Evolutionary conservation across 805 yeast genomes (phyloP).

Genomic region (Pichia scutulata): DNA sequence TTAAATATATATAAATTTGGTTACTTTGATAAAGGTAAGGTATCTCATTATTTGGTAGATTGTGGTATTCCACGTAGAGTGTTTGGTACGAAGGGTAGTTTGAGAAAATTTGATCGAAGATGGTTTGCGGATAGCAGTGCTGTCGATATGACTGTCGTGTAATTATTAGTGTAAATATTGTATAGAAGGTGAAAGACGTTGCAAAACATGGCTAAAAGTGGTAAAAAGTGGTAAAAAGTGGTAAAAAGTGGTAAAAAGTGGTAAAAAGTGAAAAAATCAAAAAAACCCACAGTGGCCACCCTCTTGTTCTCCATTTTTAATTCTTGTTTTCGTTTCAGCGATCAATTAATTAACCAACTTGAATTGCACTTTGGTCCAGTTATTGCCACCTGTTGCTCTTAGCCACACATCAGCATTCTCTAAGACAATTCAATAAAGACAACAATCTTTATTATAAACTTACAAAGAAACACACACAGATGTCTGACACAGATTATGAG

Average conservation of each 20-base stretch:
- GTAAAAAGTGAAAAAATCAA: too few relatives aligned
- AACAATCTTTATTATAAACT: background rate
- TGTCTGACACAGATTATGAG: background rate
- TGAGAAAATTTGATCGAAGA: constrained; percentile 40
- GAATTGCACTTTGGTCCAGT: background rate
- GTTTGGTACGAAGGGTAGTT: constrained; percentile 32
- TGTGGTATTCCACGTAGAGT: constrained; percentile 61
- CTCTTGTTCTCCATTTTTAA: background rate
- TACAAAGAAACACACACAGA: background rate
- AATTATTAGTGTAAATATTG: background rate
- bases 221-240: too few relatives aligned
- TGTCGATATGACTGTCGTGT: constrained; percentile 4
- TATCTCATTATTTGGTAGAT: constrained; percentile 56
- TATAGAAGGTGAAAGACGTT: background rate
- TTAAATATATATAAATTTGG: constrained; percentile 54
- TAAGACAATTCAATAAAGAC: background rate
- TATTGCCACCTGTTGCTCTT: background rate
- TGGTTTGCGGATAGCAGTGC: constrained; percentile 7
- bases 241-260: too few relatives aligned
- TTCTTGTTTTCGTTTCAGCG: background rate
- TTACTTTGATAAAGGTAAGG: constrained; percentile 38
- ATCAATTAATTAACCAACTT: background rate
- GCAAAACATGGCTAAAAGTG: background rate
- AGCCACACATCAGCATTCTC: too few relatives aligned
- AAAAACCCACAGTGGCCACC: background rate